These are phyloP conservation scores for Lentithecium fluviatile DNA, from an alignment of 495 filamentous ascomycete species.

Conservation along the genomic window DNA sequence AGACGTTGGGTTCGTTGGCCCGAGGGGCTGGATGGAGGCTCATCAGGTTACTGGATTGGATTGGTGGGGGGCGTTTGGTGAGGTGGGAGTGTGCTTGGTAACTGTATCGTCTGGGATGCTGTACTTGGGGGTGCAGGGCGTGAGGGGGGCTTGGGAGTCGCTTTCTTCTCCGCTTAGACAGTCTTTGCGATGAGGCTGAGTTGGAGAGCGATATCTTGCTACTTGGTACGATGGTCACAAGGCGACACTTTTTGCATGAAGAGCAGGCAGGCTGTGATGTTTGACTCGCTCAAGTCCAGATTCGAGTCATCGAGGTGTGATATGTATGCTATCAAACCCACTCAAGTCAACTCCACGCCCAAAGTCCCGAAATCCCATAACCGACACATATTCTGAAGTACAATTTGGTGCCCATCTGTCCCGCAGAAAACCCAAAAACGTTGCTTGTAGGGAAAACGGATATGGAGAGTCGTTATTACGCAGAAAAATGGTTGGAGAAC, in stretches of 20 bases:
- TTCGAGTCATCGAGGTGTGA: not conserved
- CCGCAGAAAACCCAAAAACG: constrained; percentile 13
- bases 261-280: not conserved
- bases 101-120: not conserved
- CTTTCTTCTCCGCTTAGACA: not conserved
- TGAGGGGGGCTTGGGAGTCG: not conserved
- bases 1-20: no score
- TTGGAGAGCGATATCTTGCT: no score
- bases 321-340: not conserved
- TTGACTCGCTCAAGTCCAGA: not conserved
- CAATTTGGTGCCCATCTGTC: constrained; percentile 22
- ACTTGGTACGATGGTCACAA: no score
- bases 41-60: no score
- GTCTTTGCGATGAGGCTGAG: not conserved
- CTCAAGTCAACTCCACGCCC: not conserved
- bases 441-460: not conserved
- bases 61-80: no score
- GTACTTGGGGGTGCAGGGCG: not conserved
- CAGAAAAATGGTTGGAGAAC: constrained; percentile 2
- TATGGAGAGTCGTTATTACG: not conserved
- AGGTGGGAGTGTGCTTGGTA: not conserved
- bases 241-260: not conserved
- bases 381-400: not conserved
- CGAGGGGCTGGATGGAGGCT: no score
- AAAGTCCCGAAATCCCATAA: not conserved